Base-by-base conservation (phyloP, 176 grass and related monocot genomes). In the Oryza meridionalis region DNA sequence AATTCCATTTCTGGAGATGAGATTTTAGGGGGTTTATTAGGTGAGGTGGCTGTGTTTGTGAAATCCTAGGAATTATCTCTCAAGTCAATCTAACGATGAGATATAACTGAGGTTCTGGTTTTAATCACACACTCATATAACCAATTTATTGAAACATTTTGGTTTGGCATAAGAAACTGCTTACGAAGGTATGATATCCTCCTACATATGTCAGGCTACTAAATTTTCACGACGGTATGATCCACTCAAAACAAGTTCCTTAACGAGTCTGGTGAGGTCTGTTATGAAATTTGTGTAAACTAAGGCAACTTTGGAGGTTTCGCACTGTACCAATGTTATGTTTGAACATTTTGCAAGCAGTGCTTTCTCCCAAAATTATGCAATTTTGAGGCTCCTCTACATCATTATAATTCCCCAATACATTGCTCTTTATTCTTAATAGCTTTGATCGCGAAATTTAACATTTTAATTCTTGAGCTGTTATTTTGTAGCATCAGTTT, bases 11-110 rank as follows among this genome's bases (percentile, higher is more conserved):
- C 17, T 1, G 1, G 1, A 6, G 25, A 61, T 68, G 73, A 45
- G 73, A 79, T 82, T 80, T 87, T 78, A 38, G 12, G 33, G 43
- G 67, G 69, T 53, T 81, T 88, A 37, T 27, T 27, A 27, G 14
- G n/a, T 14, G 24, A n/a, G 1, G 67, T 22, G 19, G 3, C 19
- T 29, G 32, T 33, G 32, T 33, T 33, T 4, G 32, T 33, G 32
- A 33, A 33, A 33, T 33, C 32, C 32, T 33, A 33, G 32, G 32
- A 33, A 33, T 33, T 33, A 33, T 33, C 32, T 0, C 32, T 33
- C 32, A 4, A 33, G 32, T 33, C 32, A 33, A 33, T 33, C 32
- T 33, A 33, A 33, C 32, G 32, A 33, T 33, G 32, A 33, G 32
- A 33, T 33, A 33, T 33, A 33, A 33, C 32, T 33, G 32, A 4